These are phyloP conservation scores for Jaltomata sinuosa DNA, from an alignment of 257 asterid genomes.

Conservation along the genomic window DNA sequence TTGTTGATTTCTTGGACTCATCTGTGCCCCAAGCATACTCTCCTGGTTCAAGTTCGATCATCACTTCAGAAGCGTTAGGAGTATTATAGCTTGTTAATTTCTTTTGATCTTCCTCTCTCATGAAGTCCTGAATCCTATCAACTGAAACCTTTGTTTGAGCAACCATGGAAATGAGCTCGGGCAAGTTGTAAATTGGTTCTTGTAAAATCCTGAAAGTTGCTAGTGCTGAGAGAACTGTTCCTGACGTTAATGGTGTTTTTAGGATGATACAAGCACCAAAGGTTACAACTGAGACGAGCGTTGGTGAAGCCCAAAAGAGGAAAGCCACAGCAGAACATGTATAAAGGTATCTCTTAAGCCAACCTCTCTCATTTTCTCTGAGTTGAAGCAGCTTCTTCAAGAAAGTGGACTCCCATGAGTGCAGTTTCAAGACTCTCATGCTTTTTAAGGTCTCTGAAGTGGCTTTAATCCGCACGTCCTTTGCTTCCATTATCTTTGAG, in stretches of 20 bases:
- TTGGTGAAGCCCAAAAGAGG: conserved; percentile 89
- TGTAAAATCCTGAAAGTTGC: conserved; percentile 85
- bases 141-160: conserved; percentile 77
- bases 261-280: conserved; percentile 56
- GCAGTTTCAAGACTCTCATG: conserved; percentile 65
- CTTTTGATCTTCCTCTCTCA: conserved; percentile 43
- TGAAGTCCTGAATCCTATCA: conserved; percentile 50
- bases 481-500: conserved; percentile 69
- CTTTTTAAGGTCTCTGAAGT: conserved; percentile 69
- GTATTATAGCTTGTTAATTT: conserved; percentile 15
- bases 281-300: conserved; percentile 64
- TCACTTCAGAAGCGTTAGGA: conserved; percentile 22
- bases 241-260: conserved; percentile 60
- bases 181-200: conserved; percentile 85
- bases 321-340: conserved; percentile 61
- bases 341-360: conserved; percentile 55
- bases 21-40: conserved; percentile 59
- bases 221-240: conserved; percentile 72
- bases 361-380: conserved; percentile 49
- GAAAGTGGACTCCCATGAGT: conserved; percentile 70
- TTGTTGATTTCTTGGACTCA: conserved; percentile 30
- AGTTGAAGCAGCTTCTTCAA: conserved; percentile 39
- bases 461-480: conserved; percentile 64
- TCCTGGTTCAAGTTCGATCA: conserved; percentile 54
- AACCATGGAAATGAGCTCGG: conserved; percentile 66